Conservation (phyloP, 352 stramenopile genomes). For the Phytophthora pini region DNA sequence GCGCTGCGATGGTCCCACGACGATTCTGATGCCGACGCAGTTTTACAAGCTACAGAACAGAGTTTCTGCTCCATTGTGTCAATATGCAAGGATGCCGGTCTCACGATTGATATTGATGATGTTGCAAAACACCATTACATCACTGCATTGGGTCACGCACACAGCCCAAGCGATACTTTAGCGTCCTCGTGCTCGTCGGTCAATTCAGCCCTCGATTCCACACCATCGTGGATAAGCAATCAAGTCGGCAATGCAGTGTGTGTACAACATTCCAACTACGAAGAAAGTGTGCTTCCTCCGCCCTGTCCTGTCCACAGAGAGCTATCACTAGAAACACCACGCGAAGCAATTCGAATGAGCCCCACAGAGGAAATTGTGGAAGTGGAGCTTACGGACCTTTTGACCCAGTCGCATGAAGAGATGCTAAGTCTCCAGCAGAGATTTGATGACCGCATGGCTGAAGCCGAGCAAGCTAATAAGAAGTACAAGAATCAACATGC, state of each 20-base stretch:
- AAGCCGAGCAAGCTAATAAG: constrained; percentile 24
- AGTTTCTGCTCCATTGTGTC: constrained; percentile 21
- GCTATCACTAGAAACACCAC: not conserved
- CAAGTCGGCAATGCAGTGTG: not conserved
- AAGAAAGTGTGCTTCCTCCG: not conserved
- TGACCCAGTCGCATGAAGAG: constrained; percentile 45
- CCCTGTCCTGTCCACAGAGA: constrained; percentile 16
- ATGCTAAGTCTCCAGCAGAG: constrained; percentile 26
- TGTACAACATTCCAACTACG: not conserved
- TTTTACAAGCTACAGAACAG: constrained; percentile 25
- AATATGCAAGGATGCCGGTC: constrained; percentile 35
- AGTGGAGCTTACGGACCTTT: constrained; percentile 46
- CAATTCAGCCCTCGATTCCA: not conserved
- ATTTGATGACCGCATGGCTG: constrained; percentile 28
- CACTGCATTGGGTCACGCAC: not conserved
- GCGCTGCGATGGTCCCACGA: constrained; percentile 28
- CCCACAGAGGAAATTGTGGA: constrained; percentile 42
- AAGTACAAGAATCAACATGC: constrained; percentile 17
- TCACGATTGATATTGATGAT: constrained; percentile 1
- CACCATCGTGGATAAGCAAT: not conserved
- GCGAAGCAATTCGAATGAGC: not conserved
- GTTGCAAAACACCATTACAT: not conserved
- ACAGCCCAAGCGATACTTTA: not conserved
- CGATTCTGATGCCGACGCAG: constrained; percentile 18
- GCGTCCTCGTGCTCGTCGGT: not conserved